phyloP scores from a whole-genome alignment of 148 eudicot genomes.

The Spergularia bocconei region DNA sequence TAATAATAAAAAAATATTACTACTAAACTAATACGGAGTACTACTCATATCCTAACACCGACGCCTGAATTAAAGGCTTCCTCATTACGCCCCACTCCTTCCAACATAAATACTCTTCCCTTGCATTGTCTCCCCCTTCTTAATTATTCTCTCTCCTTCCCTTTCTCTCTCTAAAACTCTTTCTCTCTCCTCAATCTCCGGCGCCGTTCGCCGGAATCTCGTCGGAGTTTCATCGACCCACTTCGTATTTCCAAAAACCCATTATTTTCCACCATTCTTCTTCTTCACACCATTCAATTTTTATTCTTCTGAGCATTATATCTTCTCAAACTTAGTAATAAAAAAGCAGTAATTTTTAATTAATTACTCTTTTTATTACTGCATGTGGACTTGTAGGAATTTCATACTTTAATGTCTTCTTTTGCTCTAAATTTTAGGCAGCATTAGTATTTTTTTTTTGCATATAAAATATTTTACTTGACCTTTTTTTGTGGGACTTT shows the following conservation, averaged over 20 bases:
- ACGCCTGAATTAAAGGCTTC: constrained; percentile 34
- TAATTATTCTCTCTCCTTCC: background rate
- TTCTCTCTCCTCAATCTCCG: constrained; percentile 26
- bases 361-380: background rate
- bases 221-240: constrained; percentile 22
- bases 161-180: constrained; percentile 1
- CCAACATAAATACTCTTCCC: constrained; percentile 12
- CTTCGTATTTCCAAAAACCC: constrained; percentile 7
- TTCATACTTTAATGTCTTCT: background rate
- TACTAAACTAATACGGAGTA: background rate
- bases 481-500: background rate
- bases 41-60: constrained; percentile 26
- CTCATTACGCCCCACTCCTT: background rate
- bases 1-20: background rate
- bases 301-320: background rate
- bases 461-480: background rate
- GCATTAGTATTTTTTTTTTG: constrained; percentile 10
- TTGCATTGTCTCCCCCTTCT: background rate
- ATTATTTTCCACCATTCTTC: constrained; percentile 3
- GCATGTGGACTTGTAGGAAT: background rate
- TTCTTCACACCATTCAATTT: background rate
- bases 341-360: background rate
- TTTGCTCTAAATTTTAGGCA: constrained; percentile 19
- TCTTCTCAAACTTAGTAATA: background rate
- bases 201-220: constrained; percentile 27